Evolutionary conservation across 495 filamentous ascomycete species (phyloP).

Genomic region (Gamarada debralockiae): DNA sequence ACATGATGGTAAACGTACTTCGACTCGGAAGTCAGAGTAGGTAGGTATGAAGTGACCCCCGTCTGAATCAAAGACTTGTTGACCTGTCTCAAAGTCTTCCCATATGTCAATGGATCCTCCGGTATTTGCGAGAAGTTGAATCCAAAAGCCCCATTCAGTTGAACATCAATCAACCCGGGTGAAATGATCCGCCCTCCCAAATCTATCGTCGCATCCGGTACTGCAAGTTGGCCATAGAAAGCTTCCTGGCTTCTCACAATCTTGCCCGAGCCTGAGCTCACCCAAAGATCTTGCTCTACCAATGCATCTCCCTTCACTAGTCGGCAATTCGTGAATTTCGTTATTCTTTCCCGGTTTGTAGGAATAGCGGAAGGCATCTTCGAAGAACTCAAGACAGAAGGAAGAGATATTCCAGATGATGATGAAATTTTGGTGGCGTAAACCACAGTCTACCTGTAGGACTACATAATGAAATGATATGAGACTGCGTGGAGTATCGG

Average conservation of each 20-base stretch:
- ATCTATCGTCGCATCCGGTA: constrained; percentile 59
- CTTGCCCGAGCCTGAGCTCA: constrained; percentile 69
- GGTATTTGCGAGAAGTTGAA: constrained; percentile 78
- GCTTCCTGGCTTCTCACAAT: constrained; percentile 70
- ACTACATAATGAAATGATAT: no score
- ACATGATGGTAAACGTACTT: constrained; percentile 66
- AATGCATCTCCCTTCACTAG: constrained; percentile 59
- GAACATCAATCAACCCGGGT: constrained; percentile 80
- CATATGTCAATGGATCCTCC: constrained; percentile 60
- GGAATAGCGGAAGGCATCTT: constrained; percentile 28
- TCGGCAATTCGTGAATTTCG: constrained; percentile 80
- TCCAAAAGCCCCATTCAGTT: constrained; percentile 81
- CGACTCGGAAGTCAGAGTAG: constrained; percentile 68
- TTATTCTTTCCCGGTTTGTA: constrained; percentile 39
- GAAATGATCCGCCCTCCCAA: constrained; percentile 74
- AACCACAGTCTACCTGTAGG: no score
- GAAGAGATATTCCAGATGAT: no score
- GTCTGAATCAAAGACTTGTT: constrained; percentile 67
- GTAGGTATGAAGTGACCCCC: constrained; percentile 80
- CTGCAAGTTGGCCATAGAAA: constrained; percentile 66
- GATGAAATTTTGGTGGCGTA: no score
- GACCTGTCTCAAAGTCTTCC: constrained; percentile 58
- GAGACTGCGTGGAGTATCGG: no score
- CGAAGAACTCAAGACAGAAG: background rate
- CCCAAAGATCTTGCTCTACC: constrained; percentile 73